Evolutionary conservation across 495 filamentous ascomycete genomes (phyloP), one percentile per base, ranked within the genome.

Genomic region (Penicillium fimorum): DNA sequence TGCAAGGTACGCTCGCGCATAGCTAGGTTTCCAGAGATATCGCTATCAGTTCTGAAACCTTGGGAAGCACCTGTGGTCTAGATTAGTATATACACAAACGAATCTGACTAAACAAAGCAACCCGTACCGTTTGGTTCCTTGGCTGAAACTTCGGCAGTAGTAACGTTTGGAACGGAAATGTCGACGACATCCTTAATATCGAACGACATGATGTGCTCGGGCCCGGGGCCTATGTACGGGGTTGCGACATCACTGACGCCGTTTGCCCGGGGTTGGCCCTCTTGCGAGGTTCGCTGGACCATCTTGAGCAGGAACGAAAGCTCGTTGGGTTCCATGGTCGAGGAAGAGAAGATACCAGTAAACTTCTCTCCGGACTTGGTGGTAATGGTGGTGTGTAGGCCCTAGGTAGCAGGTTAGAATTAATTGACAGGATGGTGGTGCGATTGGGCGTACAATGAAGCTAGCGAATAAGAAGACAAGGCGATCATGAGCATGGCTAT

Each of bases 1-100:
- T 97, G 85, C 54, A 98, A 76, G 53, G 83, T 78, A 35, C 93
- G 84, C 70, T 96, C 90, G 24, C 82, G 84, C 53, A 82, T 74
- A 13, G 78, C 70, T 40, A 85, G 80, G 54, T 84, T 81, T 46
- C 87, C 87, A 9, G 94, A 92, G 48, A 98, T 97, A 59, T 96
- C 91, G 38, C 82, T 74, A 70, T 98, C 94, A 1, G 92, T 97
- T 54, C 86, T 85, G 76, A 98, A 96, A 6, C 76, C 81, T 27
- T 77, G 73, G 60, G 74, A 70, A 67, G 72, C 66, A 22, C 79
- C 80, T 82, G 44, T 53, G 43, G 51, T 48, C 62, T 10, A 56
- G 30, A 13, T 53, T 55, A 52, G 61, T 38, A 46, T 33, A 44
- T 25, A 50, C 8, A 25, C 30, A 25, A 33, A 44, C 11, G 6